phyloP scores from a whole-genome alignment of 208 protist species.

The Acanthamoeba triangularis region DNA sequence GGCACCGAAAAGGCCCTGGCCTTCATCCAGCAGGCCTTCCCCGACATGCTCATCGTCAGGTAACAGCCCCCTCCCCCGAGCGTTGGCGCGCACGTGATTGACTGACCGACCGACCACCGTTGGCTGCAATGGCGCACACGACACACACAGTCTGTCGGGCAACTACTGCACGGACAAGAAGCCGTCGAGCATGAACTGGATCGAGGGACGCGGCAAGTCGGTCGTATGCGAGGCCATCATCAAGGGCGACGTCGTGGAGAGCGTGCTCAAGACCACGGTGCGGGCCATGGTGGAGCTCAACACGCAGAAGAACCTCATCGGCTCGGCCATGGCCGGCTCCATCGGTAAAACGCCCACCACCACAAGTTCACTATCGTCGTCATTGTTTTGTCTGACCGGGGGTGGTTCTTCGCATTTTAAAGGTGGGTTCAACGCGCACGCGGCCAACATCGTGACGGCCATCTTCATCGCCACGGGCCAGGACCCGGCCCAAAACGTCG shows the following conservation, averaged over 20 bases:
- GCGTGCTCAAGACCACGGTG: constrained; percentile 96
- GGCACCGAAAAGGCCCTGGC: constrained; percentile 96
- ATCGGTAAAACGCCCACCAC: constrained; percentile 80
- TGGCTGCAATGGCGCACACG: neutral
- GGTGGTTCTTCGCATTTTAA: neutral
- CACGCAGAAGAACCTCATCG: constrained; percentile 97
- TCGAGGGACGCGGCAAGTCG: constrained; percentile 97
- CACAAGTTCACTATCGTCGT: too few species aligned
- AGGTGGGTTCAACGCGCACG: constrained; percentile 99
- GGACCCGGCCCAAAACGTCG: constrained; percentile 99
- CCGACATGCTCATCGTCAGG: constrained; percentile 95
- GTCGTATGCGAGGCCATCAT: constrained; percentile 97
- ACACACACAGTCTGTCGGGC: constrained; percentile 92
- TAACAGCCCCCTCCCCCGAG: neutral
- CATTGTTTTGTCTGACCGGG: neutral
- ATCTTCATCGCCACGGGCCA: constrained; percentile 99
- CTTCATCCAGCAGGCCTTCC: constrained; percentile 94
- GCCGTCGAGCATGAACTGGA: constrained; percentile 98
- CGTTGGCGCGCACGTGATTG: neutral
- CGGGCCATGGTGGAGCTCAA: constrained; percentile 96
- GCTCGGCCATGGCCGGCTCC: constrained; percentile 98
- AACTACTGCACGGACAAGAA: constrained; percentile 99
- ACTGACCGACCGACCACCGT: neutral
- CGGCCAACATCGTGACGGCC: constrained; percentile 98
- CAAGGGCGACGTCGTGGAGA: constrained; percentile 93